Percentiles rank a stretch among this genome's conserved stretches.
These are phyloP conservation scores for Trichoderma asperellum DNA, from an alignment of 2,329 filamentous ascomycete species.

Conservation along the genomic window DNA sequence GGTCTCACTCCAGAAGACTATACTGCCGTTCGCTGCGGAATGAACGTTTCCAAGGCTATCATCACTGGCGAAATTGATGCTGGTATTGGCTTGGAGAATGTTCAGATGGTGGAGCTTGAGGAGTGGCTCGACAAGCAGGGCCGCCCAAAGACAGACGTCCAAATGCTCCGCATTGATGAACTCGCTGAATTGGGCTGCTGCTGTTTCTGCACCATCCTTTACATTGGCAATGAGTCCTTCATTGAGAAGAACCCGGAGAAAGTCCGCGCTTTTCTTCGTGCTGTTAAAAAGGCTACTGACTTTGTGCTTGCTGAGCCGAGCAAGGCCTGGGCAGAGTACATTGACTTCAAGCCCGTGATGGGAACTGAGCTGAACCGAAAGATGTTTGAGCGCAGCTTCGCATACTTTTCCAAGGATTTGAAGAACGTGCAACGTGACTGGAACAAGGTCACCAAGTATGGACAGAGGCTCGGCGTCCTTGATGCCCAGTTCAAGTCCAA, in stretches of 20 bases:
- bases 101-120: constrained; percentile 81
- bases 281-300: constrained; percentile 75
- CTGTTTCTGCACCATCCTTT: constrained; percentile 82
- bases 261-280: constrained; percentile 69
- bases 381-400: constrained; percentile 79
- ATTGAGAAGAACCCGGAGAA: constrained; percentile 67
- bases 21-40: constrained; percentile 76
- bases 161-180: constrained; percentile 82
- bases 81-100: constrained; percentile 77
- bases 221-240: constrained; percentile 78
- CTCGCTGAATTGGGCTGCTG: constrained; percentile 79
- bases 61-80: constrained; percentile 74
- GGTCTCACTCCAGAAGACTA: constrained; percentile 74
- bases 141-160: constrained; percentile 68
- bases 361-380: constrained; percentile 70
- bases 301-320: constrained; percentile 67
- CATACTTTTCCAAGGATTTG: constrained; percentile 74
- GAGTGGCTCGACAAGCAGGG: constrained; percentile 70
- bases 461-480: constrained; percentile 72
- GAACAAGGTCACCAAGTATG: constrained; percentile 77
- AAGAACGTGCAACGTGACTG: constrained; percentile 78
- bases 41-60: constrained; percentile 80
- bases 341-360: constrained; percentile 74
- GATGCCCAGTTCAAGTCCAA: constrained; percentile 67
- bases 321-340: constrained; percentile 68